Conservation (phyloP, 139 green algal genomes). For the Picochlorum sp. region DNA sequence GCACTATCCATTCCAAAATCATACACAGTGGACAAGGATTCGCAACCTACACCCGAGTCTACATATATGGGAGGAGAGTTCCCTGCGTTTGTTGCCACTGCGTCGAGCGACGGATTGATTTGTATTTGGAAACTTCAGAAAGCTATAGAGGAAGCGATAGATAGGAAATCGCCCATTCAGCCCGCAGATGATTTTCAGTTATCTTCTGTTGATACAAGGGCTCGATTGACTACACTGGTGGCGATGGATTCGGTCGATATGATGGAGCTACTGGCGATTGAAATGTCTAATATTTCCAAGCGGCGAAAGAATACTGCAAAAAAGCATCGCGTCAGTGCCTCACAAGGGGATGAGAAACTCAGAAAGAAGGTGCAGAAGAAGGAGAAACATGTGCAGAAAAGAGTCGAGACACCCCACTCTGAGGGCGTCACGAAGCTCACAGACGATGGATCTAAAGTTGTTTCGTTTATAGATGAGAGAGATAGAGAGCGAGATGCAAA, state of each 20-base stretch:
- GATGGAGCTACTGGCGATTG: constrained; percentile 1
- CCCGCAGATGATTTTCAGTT: constrained; percentile 1
- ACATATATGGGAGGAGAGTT: background rate
- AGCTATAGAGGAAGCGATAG: background rate
- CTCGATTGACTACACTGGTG: constrained; percentile 23
- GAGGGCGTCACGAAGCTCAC: background rate
- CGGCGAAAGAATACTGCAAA: background rate
- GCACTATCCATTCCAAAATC: constrained; percentile 1
- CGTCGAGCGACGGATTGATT: constrained; percentile 56
- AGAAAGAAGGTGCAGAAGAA: too few relatives aligned
- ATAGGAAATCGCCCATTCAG: background rate
- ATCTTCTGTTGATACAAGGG: constrained; percentile 10
- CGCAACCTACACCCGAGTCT: background rate
- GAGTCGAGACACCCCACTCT: background rate
- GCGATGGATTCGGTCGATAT: constrained; percentile 5
- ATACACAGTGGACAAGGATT: constrained; percentile 5
- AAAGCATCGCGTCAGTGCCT: background rate
- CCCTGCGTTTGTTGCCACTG: constrained; percentile 29
- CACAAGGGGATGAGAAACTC: background rate
- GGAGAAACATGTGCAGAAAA: constrained; percentile 5
- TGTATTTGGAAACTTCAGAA: constrained; percentile 50
- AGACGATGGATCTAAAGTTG: constrained; percentile 1
- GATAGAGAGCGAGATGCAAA: constrained; percentile 6
- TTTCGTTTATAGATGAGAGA: constrained; percentile 4
- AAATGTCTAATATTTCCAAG: background rate